Conservation (phyloP, 2,329 filamentous ascomycete genomes). For the Blumeria hordei region DNA sequence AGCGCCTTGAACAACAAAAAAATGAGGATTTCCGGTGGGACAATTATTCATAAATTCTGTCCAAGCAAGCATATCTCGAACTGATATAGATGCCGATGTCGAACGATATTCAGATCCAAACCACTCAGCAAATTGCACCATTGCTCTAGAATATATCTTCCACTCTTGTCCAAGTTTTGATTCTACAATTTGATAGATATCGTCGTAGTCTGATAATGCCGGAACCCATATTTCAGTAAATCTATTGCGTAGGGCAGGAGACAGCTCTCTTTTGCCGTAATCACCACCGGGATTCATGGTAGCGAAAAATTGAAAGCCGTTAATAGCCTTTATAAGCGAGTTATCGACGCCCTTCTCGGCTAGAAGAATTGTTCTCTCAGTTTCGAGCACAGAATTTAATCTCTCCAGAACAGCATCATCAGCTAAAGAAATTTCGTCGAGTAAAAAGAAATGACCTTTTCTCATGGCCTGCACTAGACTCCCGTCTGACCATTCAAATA, state of each 20-base stretch:
- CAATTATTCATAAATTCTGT: conserved; percentile 63
- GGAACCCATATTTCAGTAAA: conserved; percentile 99
- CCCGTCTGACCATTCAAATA: conserved; percentile 94
- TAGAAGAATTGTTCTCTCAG: conserved; percentile 61
- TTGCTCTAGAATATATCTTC: conserved; percentile 34
- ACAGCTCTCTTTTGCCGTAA: conserved; percentile 93
- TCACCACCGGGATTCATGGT: conserved; percentile 99
- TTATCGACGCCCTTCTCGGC: conserved; percentile 82
- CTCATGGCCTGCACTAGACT: conserved; percentile 89
- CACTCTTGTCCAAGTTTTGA: conserved; percentile 40
- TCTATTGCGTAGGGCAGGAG: conserved; percentile 78
- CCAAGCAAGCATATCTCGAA: conserved; percentile 84
- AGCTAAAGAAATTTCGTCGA: conserved; percentile 93
- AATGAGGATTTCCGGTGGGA: conserved; percentile 19
- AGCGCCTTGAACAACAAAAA: conserved; percentile 55
- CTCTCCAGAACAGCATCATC: conserved; percentile 94
- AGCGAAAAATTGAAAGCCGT: conserved; percentile 84
- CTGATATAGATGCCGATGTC: conserved; percentile 55
- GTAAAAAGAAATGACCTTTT: conserved; percentile 65
- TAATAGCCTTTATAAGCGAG: conserved; percentile 48
- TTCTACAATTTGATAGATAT: conserved; percentile 67
- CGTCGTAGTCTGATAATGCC: conserved; percentile 57
- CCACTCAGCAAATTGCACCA: conserved; percentile 81
- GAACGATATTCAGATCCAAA: conserved; percentile 65
- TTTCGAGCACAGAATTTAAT: conserved; percentile 87